phyloP scores from a whole-genome alignment of 805 yeast species.

The Vanderwaltozyma polyspora region DNA sequence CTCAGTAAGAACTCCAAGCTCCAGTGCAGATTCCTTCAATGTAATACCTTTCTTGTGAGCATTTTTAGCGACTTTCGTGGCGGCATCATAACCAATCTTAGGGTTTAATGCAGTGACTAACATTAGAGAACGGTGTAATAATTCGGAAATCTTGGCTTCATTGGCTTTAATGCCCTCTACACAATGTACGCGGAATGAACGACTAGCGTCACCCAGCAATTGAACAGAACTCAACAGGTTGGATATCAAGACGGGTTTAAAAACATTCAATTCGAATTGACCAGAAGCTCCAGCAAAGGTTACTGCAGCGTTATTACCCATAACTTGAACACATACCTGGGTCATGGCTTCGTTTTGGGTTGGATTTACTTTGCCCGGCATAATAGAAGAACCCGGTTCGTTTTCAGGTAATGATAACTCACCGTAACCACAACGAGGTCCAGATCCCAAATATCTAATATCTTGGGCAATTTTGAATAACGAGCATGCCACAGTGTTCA shows the following conservation, averaged over 20 bases:
- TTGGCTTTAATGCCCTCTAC: constrained; percentile 91
- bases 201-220: constrained; percentile 77
- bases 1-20: constrained; percentile 70
- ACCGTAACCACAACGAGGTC: constrained; percentile 99
- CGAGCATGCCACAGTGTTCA: constrained; percentile 89
- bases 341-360: constrained; percentile 98
- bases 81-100: constrained; percentile 95
- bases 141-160: constrained; percentile 72
- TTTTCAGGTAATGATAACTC: constrained; percentile 92
- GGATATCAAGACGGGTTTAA: constrained; percentile 91
- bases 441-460: constrained; percentile 95
- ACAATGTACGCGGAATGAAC: constrained; percentile 89
- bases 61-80: constrained; percentile 95
- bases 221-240: constrained; percentile 83
- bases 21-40: constrained; percentile 86
- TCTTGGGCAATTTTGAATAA: constrained; percentile 95
- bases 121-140: constrained; percentile 91
- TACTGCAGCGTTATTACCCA: constrained; percentile 91
- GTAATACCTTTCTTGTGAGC: constrained; percentile 98
- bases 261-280: constrained; percentile 95
- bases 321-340: constrained; percentile 95
- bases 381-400: constrained; percentile 98
- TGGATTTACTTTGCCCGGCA: constrained; percentile 99
- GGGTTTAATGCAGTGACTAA: constrained; percentile 97
- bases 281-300: constrained; percentile 98